Conservation (phyloP, 1,139 yeast genomes). For the Geotrichum aggregatum region DNA sequence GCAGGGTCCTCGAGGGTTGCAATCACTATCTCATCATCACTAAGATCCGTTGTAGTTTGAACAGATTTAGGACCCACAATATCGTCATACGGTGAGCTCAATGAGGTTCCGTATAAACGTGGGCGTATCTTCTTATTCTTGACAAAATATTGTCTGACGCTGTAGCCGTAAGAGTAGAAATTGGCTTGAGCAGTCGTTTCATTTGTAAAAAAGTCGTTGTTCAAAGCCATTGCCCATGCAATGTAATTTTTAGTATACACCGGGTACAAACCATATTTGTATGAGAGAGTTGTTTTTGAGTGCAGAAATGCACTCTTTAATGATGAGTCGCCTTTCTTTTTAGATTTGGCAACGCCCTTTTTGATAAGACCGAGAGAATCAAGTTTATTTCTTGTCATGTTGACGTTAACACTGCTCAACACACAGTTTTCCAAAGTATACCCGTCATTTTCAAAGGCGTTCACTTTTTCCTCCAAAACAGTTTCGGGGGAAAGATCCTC, state of each 20-base stretch:
- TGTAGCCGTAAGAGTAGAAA: conserved; percentile 5
- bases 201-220: background rate
- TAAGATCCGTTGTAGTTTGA: conserved; percentile 3
- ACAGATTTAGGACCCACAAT: background rate
- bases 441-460: background rate
- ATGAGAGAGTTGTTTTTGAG: conserved; percentile 1
- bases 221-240: conserved; percentile 1
- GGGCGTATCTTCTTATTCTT: background rate
- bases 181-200: background rate
- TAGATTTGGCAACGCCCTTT: no score
- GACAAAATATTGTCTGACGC: conserved; percentile 2
- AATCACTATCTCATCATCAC: conserved; percentile 7
- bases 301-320: background rate
- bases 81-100: no score
- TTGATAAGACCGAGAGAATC: no score
- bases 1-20: conserved; percentile 1
- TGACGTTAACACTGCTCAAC: background rate
- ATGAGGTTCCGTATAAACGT: background rate
- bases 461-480: background rate
- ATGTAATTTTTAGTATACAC: conserved; percentile 10
- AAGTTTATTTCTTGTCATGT: background rate
- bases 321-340: no score
- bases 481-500: background rate
- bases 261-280: conserved; percentile 2
- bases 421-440: background rate